Evolutionary conservation across 768 basidiomycete genomes (phyloP).

Genomic region (Leccinum rimulosum): DNA sequence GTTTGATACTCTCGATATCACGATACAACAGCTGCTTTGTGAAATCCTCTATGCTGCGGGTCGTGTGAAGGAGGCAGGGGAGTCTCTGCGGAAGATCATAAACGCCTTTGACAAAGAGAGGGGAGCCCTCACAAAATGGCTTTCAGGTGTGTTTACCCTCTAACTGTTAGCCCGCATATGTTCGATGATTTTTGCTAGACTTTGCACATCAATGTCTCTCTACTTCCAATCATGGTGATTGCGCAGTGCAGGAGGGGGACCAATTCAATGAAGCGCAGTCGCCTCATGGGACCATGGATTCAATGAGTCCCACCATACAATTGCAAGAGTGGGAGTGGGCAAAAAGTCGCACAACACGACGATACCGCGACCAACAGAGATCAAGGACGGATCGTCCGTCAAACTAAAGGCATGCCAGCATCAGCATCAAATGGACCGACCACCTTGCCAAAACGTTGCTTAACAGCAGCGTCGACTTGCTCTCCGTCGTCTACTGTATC

Average conservation of each 20-base stretch:
- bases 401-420: no score
- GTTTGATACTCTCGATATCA: not conserved
- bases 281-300: not conserved
- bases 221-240: not conserved
- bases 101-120: not conserved
- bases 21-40: not conserved
- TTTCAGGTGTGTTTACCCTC: not conserved
- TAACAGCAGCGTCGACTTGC: no score
- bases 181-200: not conserved
- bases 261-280: no score
- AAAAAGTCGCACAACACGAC: no score
- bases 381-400: no score
- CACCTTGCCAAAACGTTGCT: no score
- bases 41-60: not conserved
- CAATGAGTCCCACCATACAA: no score
- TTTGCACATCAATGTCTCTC: not conserved
- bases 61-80: not conserved
- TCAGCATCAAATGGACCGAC: no score
- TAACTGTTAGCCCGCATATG: not conserved
- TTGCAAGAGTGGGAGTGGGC: not conserved
- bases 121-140: not conserved
- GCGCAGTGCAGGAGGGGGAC: no score
- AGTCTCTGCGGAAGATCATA: not conserved
- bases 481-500: no score
- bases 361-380: no score